Evolutionary conservation across 352 stramenopile species (phyloP).

Genomic region (Aphanomyces invadans): DNA sequence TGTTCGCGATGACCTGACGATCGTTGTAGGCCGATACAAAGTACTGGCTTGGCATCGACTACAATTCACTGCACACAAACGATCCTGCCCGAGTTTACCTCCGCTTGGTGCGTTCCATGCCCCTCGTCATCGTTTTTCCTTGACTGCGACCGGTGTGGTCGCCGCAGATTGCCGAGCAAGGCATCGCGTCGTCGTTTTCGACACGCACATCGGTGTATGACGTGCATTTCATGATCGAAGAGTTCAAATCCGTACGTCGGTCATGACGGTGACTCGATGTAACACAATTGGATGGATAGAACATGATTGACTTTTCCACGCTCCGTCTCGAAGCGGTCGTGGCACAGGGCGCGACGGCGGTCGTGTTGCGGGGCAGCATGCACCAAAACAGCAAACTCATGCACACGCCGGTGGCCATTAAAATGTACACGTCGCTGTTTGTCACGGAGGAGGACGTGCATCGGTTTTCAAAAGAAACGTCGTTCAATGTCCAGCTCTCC

Average conservation of each 20-base stretch:
- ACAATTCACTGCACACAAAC: background rate
- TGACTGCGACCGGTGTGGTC: no score
- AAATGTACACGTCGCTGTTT: slow-evolving; percentile 80
- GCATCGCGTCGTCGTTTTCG: slow-evolving; percentile 83
- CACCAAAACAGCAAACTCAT: slow-evolving; percentile 30
- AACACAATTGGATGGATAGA: no score
- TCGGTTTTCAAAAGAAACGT: slow-evolving; percentile 72
- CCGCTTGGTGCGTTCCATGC: slow-evolving; percentile 4
- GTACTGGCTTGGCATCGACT: slow-evolving; percentile 79
- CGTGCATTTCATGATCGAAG: slow-evolving; percentile 82
- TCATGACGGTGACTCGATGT: no score
- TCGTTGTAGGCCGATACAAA: slow-evolving; percentile 45
- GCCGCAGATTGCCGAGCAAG: slow-evolving; percentile 62
- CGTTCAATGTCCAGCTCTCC: slow-evolving; percentile 70
- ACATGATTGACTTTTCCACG: slow-evolving; percentile 71
- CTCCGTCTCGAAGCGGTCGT: slow-evolving; percentile 70
- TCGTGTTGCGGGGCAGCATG: slow-evolving; percentile 69
- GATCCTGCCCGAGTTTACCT: slow-evolving; percentile 20
- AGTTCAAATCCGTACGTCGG: slow-evolving; percentile 27
- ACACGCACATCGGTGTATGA: slow-evolving; percentile 82
- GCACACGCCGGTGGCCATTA: slow-evolving; percentile 47
- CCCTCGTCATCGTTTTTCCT: background rate
- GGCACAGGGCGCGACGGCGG: slow-evolving; percentile 67
- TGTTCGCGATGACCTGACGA: background rate
- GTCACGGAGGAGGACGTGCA: slow-evolving; percentile 79